Base-by-base conservation (phyloP, 495 filamentous ascomycete genomes). In the Hypoxylon subgilvum region DNA sequence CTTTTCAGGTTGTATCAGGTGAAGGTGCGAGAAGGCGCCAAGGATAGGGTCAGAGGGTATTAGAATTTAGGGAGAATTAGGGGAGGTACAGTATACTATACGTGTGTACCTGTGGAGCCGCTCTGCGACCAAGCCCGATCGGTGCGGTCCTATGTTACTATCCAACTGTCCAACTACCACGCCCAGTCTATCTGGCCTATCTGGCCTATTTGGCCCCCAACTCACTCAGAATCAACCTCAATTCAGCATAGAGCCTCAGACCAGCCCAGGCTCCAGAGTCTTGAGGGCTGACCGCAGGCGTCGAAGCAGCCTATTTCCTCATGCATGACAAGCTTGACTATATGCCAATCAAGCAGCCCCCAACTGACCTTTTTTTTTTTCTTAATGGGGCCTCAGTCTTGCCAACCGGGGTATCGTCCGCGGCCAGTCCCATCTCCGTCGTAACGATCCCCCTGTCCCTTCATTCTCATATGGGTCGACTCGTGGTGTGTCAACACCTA, bases 191-290 rank as follows among this genome's bases (percentile, higher is more conserved):
- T n/a, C n/a, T n/a, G n/a, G n/a, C n/a, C n/a, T n/a, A n/a, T n/a
- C n/a, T n/a, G 27, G 27, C 27, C 38, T 23, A 27, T 27, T 61
- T 13, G 32, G 55, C 50, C 61, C 61, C 61, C 61, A 60, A 47
- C 53, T 32, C 39, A 49, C 50, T 27, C 50, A 49, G 38, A 65
- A 65, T 60, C 62, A 56, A 65, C 47, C 62, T 64, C 61, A 58
- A 64, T 64, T 46, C 49, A 64, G 61, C 30, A 64, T 64, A 59
- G 61, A 64, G 61, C 61, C 61, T 54, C 62, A 65, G 62, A 55
- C 18, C 9, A 60, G 54, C 46, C 40, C 62, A 65, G 62, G 62
- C 62, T 65, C 35, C 62, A 51, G 17, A 51, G 51, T 27, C 56
- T 28, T 52, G 36, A 52, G 50, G 35, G 55, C 56, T 61, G 57